Base-by-base conservation (phyloP, 306 rosid species). In the Casuarina glauca region DNA sequence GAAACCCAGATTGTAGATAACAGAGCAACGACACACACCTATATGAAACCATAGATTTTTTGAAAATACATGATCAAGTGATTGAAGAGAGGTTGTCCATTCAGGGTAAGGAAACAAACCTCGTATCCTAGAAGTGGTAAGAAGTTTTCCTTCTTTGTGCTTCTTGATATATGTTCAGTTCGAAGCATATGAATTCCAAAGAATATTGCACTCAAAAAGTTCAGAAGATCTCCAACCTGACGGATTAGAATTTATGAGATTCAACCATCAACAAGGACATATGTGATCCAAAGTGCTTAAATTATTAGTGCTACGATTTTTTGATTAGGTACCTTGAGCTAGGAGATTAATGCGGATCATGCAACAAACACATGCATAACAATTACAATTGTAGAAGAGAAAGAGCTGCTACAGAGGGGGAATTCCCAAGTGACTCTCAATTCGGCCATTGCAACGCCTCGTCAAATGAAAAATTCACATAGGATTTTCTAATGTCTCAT, bases 171-270 rank as follows among this genome's bases (percentile, higher is more conserved):
- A 74, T 85, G 89, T 78, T 90, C 93, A 1, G 95, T 92, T 87
- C 97, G 84, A 64, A 92, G 85, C 95, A 92, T 85, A 79, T 90
- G 97, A 55, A 90, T 78, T 10, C 97, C 95, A 60, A 90, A 92
- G 84, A 83, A 92, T 57, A 90, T 83, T 3, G 95, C 95, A 70
- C 93, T 90, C 66, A 87, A 64, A 78, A 90, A 88, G 85, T 86
- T 90, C 75, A 90, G 83, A 69, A 92, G 84, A 81, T 92, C 97
- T 84, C 97, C 95, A 79, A 90, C 82, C 93, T 88, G 91, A 62
- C 74, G 38, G 17, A 67, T 67, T 17, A 19, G 15, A 12, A 72
- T 51, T 60, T 5, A 39, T 0, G 78, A 35, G 19, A 72, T 38
- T 43, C 4, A 60, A 50, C 15, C 55, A 53, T 66, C 2, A 54